Evolutionary conservation across 2,329 filamentous ascomycete genomes (phyloP), one percentile per base, ranked within the genome.

Genomic region (Nemania sp.): DNA sequence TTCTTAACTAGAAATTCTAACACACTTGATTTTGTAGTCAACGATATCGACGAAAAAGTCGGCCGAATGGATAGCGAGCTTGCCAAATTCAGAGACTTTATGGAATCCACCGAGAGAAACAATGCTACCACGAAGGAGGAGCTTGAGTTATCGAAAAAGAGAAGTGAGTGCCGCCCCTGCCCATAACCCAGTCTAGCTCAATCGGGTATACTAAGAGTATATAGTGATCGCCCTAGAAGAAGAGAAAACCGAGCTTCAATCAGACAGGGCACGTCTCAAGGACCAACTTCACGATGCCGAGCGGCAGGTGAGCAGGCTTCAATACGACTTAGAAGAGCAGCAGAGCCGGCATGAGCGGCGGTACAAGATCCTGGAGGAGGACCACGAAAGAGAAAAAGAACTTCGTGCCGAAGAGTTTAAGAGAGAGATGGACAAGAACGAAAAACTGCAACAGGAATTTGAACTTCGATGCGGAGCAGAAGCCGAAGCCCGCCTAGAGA

Each of bases 1-100:
- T 94, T 86, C 83, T 84, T 95, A 75, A 90, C 87, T 72, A 92
- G 90, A 82, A 82, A 90, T 84, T 93, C 94, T 89, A 91, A 93
- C 86, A 82, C 87, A 72, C 85, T 83, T 74, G 80, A 78, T 38
- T 88, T 84, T 80, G 71, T 87, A 93, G 92, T 87, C 75, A 95
- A 91, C 87, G 93, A 98, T 78, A 89, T 94, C 72, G 90, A 94
- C 74, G 88, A 88, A 69, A 89, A 91, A 71, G 87, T 98, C 73
- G 89, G 90, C 70, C 87, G 89, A 67, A 90, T 98, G 81, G 93
- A 97, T 74, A 84, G 85, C 20, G 86, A 95, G 75, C 93, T 93
- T 77, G 86, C 87, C 55, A 84, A 87, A 67, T 84, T 98, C 69
- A 91, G 91, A 75, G 86, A 90, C 66, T 90, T 92, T 70, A 89